phyloP scores from a whole-genome alignment of 345 rosid genomes.

The Lenwebbia sp. region DNA sequence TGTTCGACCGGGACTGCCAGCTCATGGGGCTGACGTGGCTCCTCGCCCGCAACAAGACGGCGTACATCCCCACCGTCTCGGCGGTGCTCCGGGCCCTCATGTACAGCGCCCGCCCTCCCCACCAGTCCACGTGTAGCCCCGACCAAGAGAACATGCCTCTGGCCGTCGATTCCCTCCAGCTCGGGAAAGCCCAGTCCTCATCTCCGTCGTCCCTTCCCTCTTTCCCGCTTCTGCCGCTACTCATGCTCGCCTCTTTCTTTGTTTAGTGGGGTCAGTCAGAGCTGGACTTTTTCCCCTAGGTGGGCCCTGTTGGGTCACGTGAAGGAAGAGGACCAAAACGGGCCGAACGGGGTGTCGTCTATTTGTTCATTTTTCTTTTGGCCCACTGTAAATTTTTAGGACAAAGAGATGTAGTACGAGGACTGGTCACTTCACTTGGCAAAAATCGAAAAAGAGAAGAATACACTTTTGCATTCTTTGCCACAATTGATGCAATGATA shows the following conservation, averaged over 20 bases:
- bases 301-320: slow-evolving; percentile 18
- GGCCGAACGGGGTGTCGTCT: not conserved
- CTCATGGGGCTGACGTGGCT: slow-evolving; percentile 99
- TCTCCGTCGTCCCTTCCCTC: slow-evolving; percentile 8
- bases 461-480: not conserved
- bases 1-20: slow-evolving; percentile 90
- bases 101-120: slow-evolving; percentile 82
- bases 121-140: slow-evolving; percentile 76
- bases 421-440: not conserved
- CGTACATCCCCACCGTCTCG: slow-evolving; percentile 92
- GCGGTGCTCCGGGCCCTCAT: slow-evolving; percentile 89
- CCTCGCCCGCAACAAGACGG: slow-evolving; percentile 89
- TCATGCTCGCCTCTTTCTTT: not conserved
- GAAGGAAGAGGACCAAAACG: slow-evolving; percentile 23
- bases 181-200: slow-evolving; percentile 35
- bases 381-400: slow-evolving; percentile 16
- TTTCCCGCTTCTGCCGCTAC: not conserved
- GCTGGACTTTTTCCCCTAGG: not conserved
- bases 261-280: not conserved
- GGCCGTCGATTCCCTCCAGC: slow-evolving; percentile 95
- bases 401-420: not conserved
- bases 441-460: not conserved
- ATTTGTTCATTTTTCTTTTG: not conserved
- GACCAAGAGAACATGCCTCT: slow-evolving; percentile 99
- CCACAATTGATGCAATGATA: not conserved